Evolutionary conservation across 2,329 filamentous ascomycete genomes (phyloP), one percentile per base, ranked within the genome.

Genomic region (Bimuria novae-zelandiae): DNA sequence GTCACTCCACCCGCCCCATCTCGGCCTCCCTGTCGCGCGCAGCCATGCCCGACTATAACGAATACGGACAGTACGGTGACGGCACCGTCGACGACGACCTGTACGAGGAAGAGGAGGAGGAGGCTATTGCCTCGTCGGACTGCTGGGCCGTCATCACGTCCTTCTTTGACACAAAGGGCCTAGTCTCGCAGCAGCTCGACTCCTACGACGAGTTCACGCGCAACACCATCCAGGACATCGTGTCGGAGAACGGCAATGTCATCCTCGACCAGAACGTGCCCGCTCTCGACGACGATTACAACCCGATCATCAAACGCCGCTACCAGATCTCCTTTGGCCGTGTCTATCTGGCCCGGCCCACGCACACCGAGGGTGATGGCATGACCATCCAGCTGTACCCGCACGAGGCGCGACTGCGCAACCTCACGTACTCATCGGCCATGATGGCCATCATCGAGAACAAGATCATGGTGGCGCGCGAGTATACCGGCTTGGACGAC

Each of bases 121-220:
- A 82, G 55, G 80, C 80, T 64, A 96, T 97, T 78, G 96, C 92
- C 22, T 90, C 92, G 56, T 94, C 97, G 79, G 95, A 99, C 77
- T 97, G 92, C 80, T 99, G 95, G 94, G 89, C 89, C 61, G 93
- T 97, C 69, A 97, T 99, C 73, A 92, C 90, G 51, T 89, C 94
- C 8, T 97, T 97, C 80, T 99, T 99, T 78, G 91, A 97, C 65
- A 84, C 87, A 58, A 99, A 97, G 77, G 93, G 94, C 68, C 83
- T 99, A 27, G 94, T 96, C 19, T 96, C 94, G 14, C 93, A 99
- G 77, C 94, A 99, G 79, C 87, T 97, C 58, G 93, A 97, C 74
- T 99, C 95, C 0, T 99, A 96, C 77, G 92, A 99, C 77, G 92
- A 97, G 72, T 99, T 99, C 69, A 92, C 94, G 52, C 87, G 89